Base-by-base conservation (phyloP, 2,329 filamentous ascomycete species). In the Lasiodiplodia sp. region DNA sequence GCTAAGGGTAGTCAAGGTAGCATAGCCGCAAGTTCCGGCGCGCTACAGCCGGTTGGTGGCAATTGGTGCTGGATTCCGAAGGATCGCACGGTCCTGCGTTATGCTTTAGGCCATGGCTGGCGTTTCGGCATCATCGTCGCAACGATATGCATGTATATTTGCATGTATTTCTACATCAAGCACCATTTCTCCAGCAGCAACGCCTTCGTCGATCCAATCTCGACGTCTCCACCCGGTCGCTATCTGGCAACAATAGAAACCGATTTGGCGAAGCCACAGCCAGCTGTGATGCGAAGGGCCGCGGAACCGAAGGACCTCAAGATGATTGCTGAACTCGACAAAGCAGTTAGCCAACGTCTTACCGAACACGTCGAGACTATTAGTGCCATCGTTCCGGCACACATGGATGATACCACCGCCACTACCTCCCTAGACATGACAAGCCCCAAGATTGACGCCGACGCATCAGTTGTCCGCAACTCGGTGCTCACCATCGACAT, bases 11-110 rank as follows among this genome's bases (percentile, higher is more conserved):
- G 25, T 18, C 12, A 31, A 68, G 66, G 66, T 47, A 68, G 66
- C 47, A 68, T 44, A 21, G 66, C 66, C 12, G 56, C 49, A 28
- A 37, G 66, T 49, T 34, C 62, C 18, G 16, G 23, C 44, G 70
- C 73, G 12, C 77, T 79, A 66, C 78, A 75, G 3, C 79, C 80
- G 37, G 81, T 83, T 2, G 81, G 80, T 3, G 82, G 82, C 0
- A 84, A 84, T 68, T 85, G 83, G 82, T 84, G 83, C 72, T 85
- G 83, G 83, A 84, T 85, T 69, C 73, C 77, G 14, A 70, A 74
- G 14, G 71, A 75, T 2, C 73, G 78, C n/a, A 71, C 75, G 31
- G 78, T 78, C 14, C 75, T 83, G n/a, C 79, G 83, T 31, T 85
- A 84, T 68, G 78, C 74, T 2, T 75, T 85, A 60, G 81, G 80